Evolutionary conservation across 2,329 filamentous ascomycete genomes (phyloP).

Genomic region (Calonectria naviculata): DNA sequence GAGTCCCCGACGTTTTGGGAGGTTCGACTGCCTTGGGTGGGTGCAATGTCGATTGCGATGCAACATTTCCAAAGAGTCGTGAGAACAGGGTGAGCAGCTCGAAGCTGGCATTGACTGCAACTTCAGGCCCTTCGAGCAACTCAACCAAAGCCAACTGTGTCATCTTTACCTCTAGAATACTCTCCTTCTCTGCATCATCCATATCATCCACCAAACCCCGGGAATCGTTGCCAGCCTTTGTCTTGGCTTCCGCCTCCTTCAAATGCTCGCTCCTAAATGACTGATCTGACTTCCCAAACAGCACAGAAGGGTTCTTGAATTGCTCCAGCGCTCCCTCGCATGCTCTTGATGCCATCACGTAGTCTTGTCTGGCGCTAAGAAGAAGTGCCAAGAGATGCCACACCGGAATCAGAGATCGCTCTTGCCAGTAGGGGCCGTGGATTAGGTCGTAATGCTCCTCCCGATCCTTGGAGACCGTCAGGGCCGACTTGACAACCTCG

Average conservation of each 20-base stretch:
- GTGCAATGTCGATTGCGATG: conserved; percentile 58
- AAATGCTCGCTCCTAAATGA: conserved; percentile 74
- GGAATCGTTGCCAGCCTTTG: conserved; percentile 29
- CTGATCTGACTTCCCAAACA: conserved; percentile 73
- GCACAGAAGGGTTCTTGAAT: conserved; percentile 76
- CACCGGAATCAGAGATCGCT: conserved; percentile 77
- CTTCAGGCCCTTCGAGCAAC: conserved; percentile 82
- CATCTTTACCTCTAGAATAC: conserved; percentile 94
- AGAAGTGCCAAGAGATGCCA: conserved; percentile 94
- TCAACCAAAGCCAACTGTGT: conserved; percentile 90
- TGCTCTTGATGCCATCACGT: conserved; percentile 79
- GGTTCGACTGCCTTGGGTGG: conserved; percentile 59
- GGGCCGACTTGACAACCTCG: conserved; percentile 81
- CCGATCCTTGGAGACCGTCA: conserved; percentile 68
- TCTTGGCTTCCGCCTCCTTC: conserved; percentile 61
- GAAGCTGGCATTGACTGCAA: conserved; percentile 88
- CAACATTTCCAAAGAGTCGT: conserved; percentile 75
- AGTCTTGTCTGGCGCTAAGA: conserved; percentile 88
- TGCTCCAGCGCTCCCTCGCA: conserved; percentile 94
- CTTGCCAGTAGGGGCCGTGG: conserved; percentile 67
- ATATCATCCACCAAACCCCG: conserved; percentile 79
- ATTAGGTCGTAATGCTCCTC: conserved; percentile 56
- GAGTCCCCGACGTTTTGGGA: conserved; percentile 78
- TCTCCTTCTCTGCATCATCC: conserved; percentile 85
- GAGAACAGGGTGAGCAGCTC: conserved; percentile 87